A percentile compares a stretch with the other conserved stretches of the same genome.
Conservation (phyloP, 345 rosid genomes). For the Aquilaria sinensis region DNA sequence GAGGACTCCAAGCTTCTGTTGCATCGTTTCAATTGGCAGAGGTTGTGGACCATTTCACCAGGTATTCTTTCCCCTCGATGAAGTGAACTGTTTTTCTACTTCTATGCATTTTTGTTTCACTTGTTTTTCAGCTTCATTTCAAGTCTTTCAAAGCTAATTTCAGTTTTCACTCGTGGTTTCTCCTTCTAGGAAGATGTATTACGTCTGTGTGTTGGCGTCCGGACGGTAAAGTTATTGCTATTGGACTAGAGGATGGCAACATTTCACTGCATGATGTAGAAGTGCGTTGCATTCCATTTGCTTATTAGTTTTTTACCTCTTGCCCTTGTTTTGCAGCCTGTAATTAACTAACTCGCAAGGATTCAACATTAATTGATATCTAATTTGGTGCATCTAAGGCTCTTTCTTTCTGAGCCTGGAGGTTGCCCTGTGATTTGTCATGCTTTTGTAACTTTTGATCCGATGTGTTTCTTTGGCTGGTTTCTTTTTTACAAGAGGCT, state of each 20-base stretch:
- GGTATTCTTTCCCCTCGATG: conserved; percentile 20
- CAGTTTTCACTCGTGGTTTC: neutral
- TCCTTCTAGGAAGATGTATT: conserved; percentile 43
- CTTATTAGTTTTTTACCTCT: neutral
- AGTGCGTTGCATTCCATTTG: conserved; percentile 28
- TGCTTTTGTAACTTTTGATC: too few relatives aligned
- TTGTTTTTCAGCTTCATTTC: neutral
- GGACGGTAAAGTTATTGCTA: conserved; percentile 78
- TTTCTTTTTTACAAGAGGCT: too few relatives aligned
- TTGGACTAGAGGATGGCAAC: conserved; percentile 86
- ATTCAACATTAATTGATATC: neutral
- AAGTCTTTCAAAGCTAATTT: neutral
- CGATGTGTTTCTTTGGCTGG: too few relatives aligned
- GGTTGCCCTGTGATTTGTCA: too few relatives aligned
- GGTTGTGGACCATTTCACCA: conserved; percentile 79
- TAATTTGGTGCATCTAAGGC: neutral
- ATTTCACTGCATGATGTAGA: conserved; percentile 82
- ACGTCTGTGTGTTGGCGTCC: conserved; percentile 89
- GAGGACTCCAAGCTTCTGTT: conserved; percentile 72
- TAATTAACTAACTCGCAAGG: neutral
- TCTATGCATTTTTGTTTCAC: neutral
- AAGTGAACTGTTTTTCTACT: neutral
- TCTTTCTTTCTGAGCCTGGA: neutral
- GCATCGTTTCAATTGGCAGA: conserved; percentile 87
- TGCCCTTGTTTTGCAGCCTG: too few relatives aligned